Base-by-base conservation (phyloP, 352 stramenopile genomes). In the Saprolegnia parasitica region DNA sequence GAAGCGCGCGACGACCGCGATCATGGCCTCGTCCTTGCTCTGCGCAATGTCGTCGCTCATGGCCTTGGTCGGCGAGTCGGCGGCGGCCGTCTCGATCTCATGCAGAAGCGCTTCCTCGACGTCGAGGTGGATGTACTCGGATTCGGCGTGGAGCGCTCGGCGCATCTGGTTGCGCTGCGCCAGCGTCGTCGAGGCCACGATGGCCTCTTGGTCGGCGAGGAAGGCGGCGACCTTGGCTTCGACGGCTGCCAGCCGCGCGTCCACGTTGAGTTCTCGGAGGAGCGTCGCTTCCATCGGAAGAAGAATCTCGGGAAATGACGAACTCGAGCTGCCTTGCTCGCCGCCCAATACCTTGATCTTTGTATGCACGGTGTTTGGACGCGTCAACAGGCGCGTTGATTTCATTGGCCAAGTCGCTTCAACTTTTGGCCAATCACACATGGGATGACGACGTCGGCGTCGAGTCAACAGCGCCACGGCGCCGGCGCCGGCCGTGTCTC, bases 161-260 rank as follows among this genome's bases (percentile, higher is more conserved):
- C 77, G 76, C 50, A 73, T 74, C 72, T 91, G 84, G 74, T 94
- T 94, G 71, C 84, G 83, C 71, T 81, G 81, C n/a, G 86, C 78
- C 29, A 91, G 72, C 66, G 85, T 70, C 29, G 45, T 54, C n/a
- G 63, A 46, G 1, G 20, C n/a, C 32, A 40, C 50, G 80, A 93
- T 74, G 80, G 82, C 61, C 81, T 91, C 49, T 78, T 90, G 67
- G 78, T 84, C 18, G 79, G 81, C 39, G 80, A 93, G 72, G 55
- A 82, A 39, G 76, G 75, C 21, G 29, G 78, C 57, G 78, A 91
- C 67, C 71, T 86, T 68, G 77, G 73, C 63, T 91, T 70, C 63
- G 24, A 70, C 35, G 20, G 32, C 37, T 9, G 26, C 50, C 46
- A 70, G 23, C 16, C 63, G 45, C 23, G 49, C 21, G 15, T 58